Conservation (phyloP, 2,329 filamentous ascomycete species). For the Orbilia javanica region DNA sequence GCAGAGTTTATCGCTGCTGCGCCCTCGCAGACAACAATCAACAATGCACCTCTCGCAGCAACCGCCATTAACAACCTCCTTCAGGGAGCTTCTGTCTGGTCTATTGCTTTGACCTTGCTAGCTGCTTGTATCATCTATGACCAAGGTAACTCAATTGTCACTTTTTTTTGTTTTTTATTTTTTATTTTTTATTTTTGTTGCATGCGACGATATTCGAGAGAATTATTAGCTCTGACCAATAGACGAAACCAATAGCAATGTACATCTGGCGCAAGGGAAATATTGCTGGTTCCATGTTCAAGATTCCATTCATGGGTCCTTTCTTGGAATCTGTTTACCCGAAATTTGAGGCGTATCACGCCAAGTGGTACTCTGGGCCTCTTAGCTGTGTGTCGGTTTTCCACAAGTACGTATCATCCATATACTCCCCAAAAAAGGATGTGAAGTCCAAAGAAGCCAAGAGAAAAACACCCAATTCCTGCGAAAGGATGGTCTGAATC, state of each 20-base stretch:
- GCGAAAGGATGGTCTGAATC: background rate
- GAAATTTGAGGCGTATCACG: slow-evolving; percentile 89
- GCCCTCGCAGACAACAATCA: slow-evolving; percentile 46
- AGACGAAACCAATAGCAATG: slow-evolving; percentile 70
- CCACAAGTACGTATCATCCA: slow-evolving; percentile 79
- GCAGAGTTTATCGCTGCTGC: slow-evolving; percentile 49
- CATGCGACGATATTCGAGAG: background rate
- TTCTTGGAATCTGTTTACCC: slow-evolving; percentile 93
- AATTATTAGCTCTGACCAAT: background rate
- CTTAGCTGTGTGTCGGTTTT: slow-evolving; percentile 98
- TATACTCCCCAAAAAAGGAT: background rate
- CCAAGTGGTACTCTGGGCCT: slow-evolving; percentile 90
- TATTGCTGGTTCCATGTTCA: slow-evolving; percentile 80
- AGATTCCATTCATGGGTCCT: slow-evolving; percentile 91
- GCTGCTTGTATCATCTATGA: slow-evolving; percentile 83
- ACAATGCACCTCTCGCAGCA: slow-evolving; percentile 39
- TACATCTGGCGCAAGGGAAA: slow-evolving; percentile 81
- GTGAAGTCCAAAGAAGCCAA: background rate
- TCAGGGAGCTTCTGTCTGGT: slow-evolving; percentile 74
- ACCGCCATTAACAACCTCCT: slow-evolving; percentile 63
- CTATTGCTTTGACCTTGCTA: slow-evolving; percentile 78
- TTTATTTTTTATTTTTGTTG: too few relatives aligned
- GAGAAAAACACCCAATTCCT: slow-evolving; percentile 9
- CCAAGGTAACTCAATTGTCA: slow-evolving; percentile 74
- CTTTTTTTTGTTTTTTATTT: too few relatives aligned